Evolutionary conservation across 345 rosid genomes (phyloP), one percentile per base, ranked within the genome.

Genomic region (Hirschfeldia incana): DNA sequence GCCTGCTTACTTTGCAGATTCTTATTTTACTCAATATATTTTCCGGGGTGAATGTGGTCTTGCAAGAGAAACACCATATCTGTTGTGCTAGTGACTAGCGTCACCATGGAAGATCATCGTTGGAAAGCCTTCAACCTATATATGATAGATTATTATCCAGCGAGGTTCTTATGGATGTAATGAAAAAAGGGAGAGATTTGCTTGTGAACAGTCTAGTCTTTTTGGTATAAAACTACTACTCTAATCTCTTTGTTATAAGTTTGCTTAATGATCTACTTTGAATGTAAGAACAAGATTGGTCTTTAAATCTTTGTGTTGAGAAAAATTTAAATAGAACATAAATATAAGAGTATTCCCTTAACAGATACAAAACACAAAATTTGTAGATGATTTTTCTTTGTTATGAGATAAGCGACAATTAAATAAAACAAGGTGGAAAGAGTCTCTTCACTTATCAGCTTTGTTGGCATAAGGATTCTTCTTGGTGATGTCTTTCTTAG

Each of bases 401-500:
- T 1, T 39, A 33, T n/a, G 46, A 32, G 26, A 64, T 0, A 44
- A 21, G 62, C 12, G 7, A 8, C 2, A 32, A 67, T 33, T 59
- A 59, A 67, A 61, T 11, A 61, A 67, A 26, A 67, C 36, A 36
- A 51, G 21, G 39, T 27, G 9, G 59, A 49, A 17, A 5, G 59
- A 6, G 64, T 12, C 12, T 72, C 72, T 70, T 70, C 76, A 80
- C 51, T 69, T 28, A 12, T 44, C 4, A 16, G 81, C 77, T 63
- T 76, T 81, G 69, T 34, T 65, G 53, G 74, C 13, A 44, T 63
- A 11, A 66, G 74, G 21, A 57, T 76, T 76, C 68, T 76, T 76
- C 78, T 76, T 81, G 61, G 67, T 71, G 74, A 81, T 76, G 49
- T 66, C 70, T 34, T 67, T 81, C 81, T 68, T 81, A 49, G 84